Evolutionary conservation across 2,329 filamentous ascomycete genomes (phyloP).

Genomic region (Trichoderma semiorbis): DNA sequence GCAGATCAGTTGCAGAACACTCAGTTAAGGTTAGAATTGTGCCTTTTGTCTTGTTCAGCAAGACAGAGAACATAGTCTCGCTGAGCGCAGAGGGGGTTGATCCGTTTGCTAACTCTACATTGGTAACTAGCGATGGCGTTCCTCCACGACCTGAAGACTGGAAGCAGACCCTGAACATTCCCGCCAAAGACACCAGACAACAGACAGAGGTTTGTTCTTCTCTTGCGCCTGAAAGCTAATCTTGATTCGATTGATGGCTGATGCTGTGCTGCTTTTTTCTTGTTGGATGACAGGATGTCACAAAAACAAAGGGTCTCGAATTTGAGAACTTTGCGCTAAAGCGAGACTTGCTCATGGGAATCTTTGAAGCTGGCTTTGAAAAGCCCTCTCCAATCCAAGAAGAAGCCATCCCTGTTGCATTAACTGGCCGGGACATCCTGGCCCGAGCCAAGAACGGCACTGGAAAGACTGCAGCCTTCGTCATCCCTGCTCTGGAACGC

Average conservation of each 20-base stretch:
- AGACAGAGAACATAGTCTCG: not conserved
- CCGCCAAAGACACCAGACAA: conserved; percentile 69
- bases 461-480: conserved; percentile 96
- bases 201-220: conserved; percentile 66
- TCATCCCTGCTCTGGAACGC: conserved; percentile 90
- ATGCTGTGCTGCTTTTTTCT: conserved; percentile 18
- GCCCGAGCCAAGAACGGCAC: conserved; percentile 98
- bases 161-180: conserved; percentile 70
- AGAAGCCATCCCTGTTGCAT: conserved; percentile 94
- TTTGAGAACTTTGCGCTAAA: conserved; percentile 97
- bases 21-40: conserved; percentile 38
- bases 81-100: conserved; percentile 4
- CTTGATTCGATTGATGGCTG: conserved; percentile 21
- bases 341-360: conserved; percentile 94
- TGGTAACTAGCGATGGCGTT: conserved; percentile 39
- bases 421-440: conserved; percentile 92
- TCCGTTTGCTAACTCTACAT: not conserved
- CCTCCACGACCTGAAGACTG: conserved; percentile 57
- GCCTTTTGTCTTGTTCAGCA: conserved; percentile 15
- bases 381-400: conserved; percentile 99
- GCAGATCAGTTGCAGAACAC: conserved; percentile 43
- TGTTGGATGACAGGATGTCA: conserved; percentile 71
- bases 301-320: conserved; percentile 93
- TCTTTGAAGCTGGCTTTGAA: conserved; percentile 98
- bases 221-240: not conserved